Evolutionary conservation across 805 yeast species (phyloP), one percentile per base, ranked within the genome.

Genomic region (Teunomyces panamensis): DNA sequence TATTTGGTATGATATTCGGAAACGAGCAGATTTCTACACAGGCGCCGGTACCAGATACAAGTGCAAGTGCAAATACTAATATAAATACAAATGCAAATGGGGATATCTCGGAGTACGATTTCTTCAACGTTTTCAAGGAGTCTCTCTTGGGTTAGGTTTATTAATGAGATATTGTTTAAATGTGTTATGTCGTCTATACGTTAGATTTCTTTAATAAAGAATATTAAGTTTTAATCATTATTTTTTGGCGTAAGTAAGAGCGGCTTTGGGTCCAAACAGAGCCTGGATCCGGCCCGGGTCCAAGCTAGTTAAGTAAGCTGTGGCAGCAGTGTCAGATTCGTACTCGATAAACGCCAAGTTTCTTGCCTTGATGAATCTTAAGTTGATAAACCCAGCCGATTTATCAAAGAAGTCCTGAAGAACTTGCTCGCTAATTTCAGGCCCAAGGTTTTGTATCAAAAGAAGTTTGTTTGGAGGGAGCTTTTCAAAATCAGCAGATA

Each of bases 281-380:
- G 43, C 43, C 14, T 41, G 28, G 30, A 53, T 43, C 5, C 42
- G 47, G 3, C 39, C 39, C 10, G 20, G 35, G 7, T 57, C 56
- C 11, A 52, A 26, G 2, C 33, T 36, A 7, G 57, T 48, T 37
- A 69, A 55, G 35, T 71, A 64, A 11, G 43, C 45, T 0, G 73
- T 71, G 0, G 96, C 85, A 34, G 71, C 64, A 1, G 64, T 58
- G 17, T 81, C 85, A 4, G 71, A 68, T 20, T 77, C 81, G 61
- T 84, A 92, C 56, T 92, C 97, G 3, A 92, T 77, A 64, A 92
- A 86, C 9, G 94, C 95, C 41, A 92, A 78, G 33, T 79, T 79
- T 39, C 89, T 75, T 5, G 83, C 79, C 2, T 77, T 73, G 26
- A 92, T 89, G 32, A 82, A 66, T 45, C 95, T 79, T 1, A 84